Base-by-base conservation (phyloP, 495 filamentous ascomycete genomes). In the Friedmanniomyces endolithicus region DNA sequence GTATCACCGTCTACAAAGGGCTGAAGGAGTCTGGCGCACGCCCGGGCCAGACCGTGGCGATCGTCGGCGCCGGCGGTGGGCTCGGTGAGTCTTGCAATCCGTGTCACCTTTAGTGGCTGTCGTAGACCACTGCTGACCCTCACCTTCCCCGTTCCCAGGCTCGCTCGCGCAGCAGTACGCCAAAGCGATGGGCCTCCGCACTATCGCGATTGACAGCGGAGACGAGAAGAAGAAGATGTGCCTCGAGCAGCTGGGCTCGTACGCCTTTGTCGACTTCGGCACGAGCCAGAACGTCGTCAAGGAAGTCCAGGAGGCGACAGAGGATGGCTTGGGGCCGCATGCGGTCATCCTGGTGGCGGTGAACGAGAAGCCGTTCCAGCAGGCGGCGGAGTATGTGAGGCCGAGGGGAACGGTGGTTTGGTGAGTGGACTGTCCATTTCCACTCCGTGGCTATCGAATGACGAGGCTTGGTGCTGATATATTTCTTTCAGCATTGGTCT, bases 1-100 rank as follows among this genome's bases (percentile, higher is more conserved):
- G 88, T 67, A 82, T 95, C 65, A 95, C 89, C 20, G 88, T 92
- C 59, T 95, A 94, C 75, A 94, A 94, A 71, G 89, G 86, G 14
- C 67, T 95, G 48, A 94, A 94, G 72, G 87, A 92, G 67, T 86
- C 85, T 1, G 80, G 79, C 11, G 82, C 74, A 0, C 71, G 78
- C 1, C 79, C 88, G 0, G 89, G 89, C 31, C 79, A 94, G 68
- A 83, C 75, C 20, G 81, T 95, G 11, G 88, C 86, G 58, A 84
- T 95, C 58, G 87, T 92, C 48, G 89, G 89, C 56, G 89, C 88
- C 14, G 89, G 88, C 23, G 89, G 89, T 65, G 89, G 89, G 17
- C 74, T 95, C 24, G 89, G n/a, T n/a, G n/a, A n/a, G n/a, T n/a
- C n/a, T n/a, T n/a, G n/a, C n/a, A n/a, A n/a, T n/a, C n/a, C n/a